Evolutionary conservation across 78 protist species (phyloP).

Genomic region (Tieghemostelium lacteum): DNA sequence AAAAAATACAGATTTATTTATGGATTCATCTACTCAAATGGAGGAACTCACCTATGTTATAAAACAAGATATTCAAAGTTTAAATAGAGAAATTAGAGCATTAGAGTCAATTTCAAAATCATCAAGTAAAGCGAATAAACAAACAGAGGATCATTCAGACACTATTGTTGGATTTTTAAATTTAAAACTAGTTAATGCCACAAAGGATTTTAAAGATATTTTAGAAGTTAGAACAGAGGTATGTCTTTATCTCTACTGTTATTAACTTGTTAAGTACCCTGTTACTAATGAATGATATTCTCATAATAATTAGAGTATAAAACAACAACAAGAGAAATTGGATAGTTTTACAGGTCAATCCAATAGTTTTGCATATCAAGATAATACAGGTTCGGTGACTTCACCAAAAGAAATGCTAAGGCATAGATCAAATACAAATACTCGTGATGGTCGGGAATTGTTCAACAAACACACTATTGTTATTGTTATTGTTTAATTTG

Average conservation of each 20-base stretch:
- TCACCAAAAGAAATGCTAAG: constrained; percentile 17
- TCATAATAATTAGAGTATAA: constrained; percentile 29
- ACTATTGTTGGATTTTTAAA: constrained; percentile 73
- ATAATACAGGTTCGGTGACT: constrained; percentile 15
- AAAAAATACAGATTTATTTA: constrained; percentile 57
- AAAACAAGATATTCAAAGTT: constrained; percentile 71
- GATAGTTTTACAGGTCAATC: constrained; percentile 30
- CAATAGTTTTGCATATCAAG: constrained; percentile 5
- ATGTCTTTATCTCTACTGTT: background rate
- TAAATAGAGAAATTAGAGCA: constrained; percentile 37
- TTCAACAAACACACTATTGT: background rate
- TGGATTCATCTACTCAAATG: constrained; percentile 65
- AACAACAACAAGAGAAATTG: constrained; percentile 75
- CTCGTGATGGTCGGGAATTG: constrained; percentile 61
- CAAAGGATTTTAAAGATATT: constrained; percentile 78
- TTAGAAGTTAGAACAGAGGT: constrained; percentile 80
- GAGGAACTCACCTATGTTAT: constrained; percentile 65
- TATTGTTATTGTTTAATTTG: background rate
- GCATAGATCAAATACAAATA: constrained; percentile 39
- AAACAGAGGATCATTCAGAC: constrained; percentile 73
- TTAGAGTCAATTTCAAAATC: constrained; percentile 27
- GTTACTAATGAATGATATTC: background rate
- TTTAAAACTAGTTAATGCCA: constrained; percentile 43
- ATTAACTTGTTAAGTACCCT: background rate
- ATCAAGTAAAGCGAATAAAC: constrained; percentile 62